Evolutionary conservation across 164 flowering plant genomes (phyloP).

Genomic region (Liriodendron chinense): DNA sequence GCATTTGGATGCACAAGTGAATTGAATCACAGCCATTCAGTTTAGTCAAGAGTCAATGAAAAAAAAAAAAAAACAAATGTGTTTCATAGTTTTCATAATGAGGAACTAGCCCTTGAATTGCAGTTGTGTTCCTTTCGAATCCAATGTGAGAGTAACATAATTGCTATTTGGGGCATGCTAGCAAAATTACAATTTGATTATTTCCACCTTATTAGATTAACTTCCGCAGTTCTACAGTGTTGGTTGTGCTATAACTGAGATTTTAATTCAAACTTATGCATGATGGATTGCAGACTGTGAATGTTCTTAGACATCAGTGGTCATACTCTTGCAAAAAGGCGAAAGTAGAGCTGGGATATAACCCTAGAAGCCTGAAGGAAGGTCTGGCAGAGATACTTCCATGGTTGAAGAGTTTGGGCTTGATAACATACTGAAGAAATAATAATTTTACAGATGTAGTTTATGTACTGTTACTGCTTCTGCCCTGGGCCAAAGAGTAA

Average conservation of each 20-base stretch:
- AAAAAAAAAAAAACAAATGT: no score
- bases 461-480: not conserved
- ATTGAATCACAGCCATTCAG: not conserved
- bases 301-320: constrained; percentile 78
- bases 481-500: not conserved
- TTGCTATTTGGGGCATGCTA: not conserved
- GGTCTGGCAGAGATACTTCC: constrained; percentile 73
- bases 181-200: no score
- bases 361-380: constrained; percentile 77
- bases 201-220: not conserved
- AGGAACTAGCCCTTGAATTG: not conserved
- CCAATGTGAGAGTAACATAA: no score
- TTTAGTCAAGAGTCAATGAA: not conserved
- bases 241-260: not conserved
- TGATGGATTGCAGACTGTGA: constrained; percentile 47
- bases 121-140: no score
- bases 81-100: not conserved
- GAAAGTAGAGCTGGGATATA: constrained; percentile 64
- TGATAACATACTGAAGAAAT: constrained; percentile 50
- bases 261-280: not conserved
- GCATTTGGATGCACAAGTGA: not conserved
- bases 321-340: constrained; percentile 87
- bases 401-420: constrained; percentile 75
- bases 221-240: not conserved
- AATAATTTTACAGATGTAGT: no score